These are phyloP conservation scores for Umbelopsis isabellina DNA, from an alignment of 192 early-diverging fungal species.

Conservation along the genomic window DNA sequence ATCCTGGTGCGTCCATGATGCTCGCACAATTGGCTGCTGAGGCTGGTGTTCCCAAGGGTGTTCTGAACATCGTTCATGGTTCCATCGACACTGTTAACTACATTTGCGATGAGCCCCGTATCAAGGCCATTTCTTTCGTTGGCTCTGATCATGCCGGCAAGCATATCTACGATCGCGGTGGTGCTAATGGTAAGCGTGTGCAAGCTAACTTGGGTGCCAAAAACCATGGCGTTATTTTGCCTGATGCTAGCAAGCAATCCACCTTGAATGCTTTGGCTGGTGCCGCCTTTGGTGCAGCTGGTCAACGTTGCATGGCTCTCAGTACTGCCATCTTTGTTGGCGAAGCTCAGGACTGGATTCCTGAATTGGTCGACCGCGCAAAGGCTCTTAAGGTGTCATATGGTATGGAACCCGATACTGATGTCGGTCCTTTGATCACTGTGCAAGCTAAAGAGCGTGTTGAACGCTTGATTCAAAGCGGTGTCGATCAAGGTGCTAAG, in stretches of 20 bases:
- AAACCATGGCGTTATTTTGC: slow-evolving; percentile 95
- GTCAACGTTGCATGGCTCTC: slow-evolving; percentile 98
- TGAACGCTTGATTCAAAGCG: slow-evolving; percentile 76
- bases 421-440: slow-evolving; percentile 91
- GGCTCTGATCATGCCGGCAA: slow-evolving; percentile 88
- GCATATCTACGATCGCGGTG: slow-evolving; percentile 86
- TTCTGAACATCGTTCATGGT: slow-evolving; percentile 93
- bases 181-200: slow-evolving; percentile 91
- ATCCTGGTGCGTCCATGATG: slow-evolving; percentile 91
- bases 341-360: slow-evolving; percentile 78
- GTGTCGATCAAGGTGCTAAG: slow-evolving; percentile 85
- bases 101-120: slow-evolving; percentile 79
- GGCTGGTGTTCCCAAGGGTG: slow-evolving; percentile 89
- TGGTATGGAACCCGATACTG: slow-evolving; percentile 84
- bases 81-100: slow-evolving; percentile 86
- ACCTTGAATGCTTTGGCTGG: slow-evolving; percentile 91
- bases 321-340: slow-evolving; percentile 93
- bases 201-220: slow-evolving; percentile 97
- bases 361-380: slow-evolving; percentile 89
- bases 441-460: slow-evolving; percentile 76
- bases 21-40: slow-evolving; percentile 85
- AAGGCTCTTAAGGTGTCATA: slow-evolving; percentile 78
- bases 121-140: slow-evolving; percentile 95
- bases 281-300: slow-evolving; percentile 97
- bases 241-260: slow-evolving; percentile 94